These are phyloP conservation scores for Lepiota brunneoincarnata DNA, from an alignment of 768 basidiomycete genomes.

Conservation along the genomic window DNA sequence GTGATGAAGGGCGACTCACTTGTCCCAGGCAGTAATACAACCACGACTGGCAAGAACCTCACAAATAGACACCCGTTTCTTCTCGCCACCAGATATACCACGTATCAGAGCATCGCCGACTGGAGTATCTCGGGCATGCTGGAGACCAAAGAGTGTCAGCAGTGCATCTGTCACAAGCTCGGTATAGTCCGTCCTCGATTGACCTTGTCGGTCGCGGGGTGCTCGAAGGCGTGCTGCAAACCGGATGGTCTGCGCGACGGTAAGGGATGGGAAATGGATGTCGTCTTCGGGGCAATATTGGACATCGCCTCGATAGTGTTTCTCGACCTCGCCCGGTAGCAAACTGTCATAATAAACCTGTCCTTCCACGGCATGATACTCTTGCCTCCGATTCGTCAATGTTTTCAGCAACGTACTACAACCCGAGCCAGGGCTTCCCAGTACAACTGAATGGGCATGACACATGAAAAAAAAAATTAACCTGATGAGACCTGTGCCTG, in stretches of 20 bases:
- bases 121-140: slow-evolving; percentile 67
- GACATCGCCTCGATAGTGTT: slow-evolving; percentile 75
- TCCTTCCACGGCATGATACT: slow-evolving; percentile 68
- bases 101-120: slow-evolving; percentile 76
- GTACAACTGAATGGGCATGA: slow-evolving; percentile 51
- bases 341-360: slow-evolving; percentile 77
- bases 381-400: slow-evolving; percentile 69
- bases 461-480: not conserved
- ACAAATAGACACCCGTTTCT: slow-evolving; percentile 77
- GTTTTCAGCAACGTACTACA: slow-evolving; percentile 83
- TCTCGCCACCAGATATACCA: slow-evolving; percentile 73
- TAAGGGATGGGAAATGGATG: slow-evolving; percentile 82
- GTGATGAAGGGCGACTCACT: slow-evolving; percentile 32
- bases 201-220: slow-evolving; percentile 49
- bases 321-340: slow-evolving; percentile 56
- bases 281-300: slow-evolving; percentile 85
- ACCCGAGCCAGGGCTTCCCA: slow-evolving; percentile 83
- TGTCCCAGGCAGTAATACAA: slow-evolving; percentile 65
- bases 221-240: slow-evolving; percentile 69
- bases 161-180: slow-evolving; percentile 49
- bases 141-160: slow-evolving; percentile 71
- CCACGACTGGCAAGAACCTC: slow-evolving; percentile 60
- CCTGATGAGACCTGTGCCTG: slow-evolving; percentile 33
- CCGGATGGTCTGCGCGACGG: slow-evolving; percentile 71
- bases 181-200: slow-evolving; percentile 41